A percentile compares a stretch with the other conserved stretches of the same genome.
Evolutionary conservation across 2,329 filamentous ascomycete species (phyloP).

Genomic region (Pseudofabraea citricarpa): DNA sequence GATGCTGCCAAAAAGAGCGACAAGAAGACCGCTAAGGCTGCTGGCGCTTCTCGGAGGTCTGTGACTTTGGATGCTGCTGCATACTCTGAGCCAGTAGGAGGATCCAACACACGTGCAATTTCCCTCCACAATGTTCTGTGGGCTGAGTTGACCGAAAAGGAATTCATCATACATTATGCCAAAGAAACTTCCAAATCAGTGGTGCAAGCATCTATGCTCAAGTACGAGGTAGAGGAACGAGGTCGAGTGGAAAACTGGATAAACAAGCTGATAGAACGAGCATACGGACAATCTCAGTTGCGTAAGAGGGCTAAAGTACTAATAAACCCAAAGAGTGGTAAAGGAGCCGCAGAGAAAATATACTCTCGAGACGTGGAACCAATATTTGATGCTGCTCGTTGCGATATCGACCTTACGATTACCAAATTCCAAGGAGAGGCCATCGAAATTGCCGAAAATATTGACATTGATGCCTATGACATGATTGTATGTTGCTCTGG

Average conservation of each 20-base stretch:
- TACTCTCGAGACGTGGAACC: constrained; percentile 73
- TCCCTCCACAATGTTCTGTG: constrained; percentile 78
- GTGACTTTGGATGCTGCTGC: constrained; percentile 1
- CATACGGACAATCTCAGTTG: constrained; percentile 64
- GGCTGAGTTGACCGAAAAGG: constrained; percentile 56
- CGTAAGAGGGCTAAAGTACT: constrained; percentile 78
- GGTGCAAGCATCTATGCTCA: constrained; percentile 54
- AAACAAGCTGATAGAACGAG: constrained; percentile 54
- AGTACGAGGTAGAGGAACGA: constrained; percentile 42
- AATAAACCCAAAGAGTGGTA: constrained; percentile 83
- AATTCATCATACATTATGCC: constrained; percentile 68
- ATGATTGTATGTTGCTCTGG: constrained; percentile 83
- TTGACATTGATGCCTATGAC: constrained; percentile 76
- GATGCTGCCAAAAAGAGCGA: background rate
- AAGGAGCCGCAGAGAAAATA: constrained; percentile 64
- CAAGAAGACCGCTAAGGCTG: constrained; percentile 1
- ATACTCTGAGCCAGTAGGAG: background rate
- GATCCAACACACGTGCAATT: constrained; percentile 36
- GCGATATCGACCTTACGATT: constrained; percentile 66
- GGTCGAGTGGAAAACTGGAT: constrained; percentile 51
- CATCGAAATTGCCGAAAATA: constrained; percentile 64
- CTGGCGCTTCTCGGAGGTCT: background rate
- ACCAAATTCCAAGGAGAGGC: constrained; percentile 73
- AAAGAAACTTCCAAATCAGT: constrained; percentile 46
- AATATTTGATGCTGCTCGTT: constrained; percentile 74